A percentile compares a stretch with the other conserved stretches of the same genome.
Conservation (phyloP, 306 rosid species). For the Biancaea sappan region DNA sequence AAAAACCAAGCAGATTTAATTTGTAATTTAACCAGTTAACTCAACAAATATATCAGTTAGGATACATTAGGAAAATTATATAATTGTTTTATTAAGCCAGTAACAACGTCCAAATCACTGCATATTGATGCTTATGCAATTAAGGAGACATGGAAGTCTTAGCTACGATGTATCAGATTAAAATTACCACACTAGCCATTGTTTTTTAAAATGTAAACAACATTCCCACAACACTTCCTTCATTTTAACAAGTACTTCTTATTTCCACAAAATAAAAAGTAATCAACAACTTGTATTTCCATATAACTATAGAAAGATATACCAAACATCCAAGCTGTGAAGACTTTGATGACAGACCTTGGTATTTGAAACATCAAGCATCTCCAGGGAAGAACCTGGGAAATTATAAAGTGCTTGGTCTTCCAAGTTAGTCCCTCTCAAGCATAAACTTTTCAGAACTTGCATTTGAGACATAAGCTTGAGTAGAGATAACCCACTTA, state of each 20-base stretch:
- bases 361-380: slow-evolving; percentile 80
- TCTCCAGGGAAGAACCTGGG: slow-evolving; percentile 72
- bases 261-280: slow-evolving; percentile 30
- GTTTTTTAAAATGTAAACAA: slow-evolving; percentile 22
- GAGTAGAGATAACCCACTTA: slow-evolving; percentile 53
- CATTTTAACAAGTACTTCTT: neutral
- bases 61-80: slow-evolving; percentile 13
- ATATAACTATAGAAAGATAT: slow-evolving; percentile 1
- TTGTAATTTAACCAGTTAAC: slow-evolving; percentile 11
- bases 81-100: slow-evolving; percentile 9
- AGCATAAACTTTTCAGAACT: slow-evolving; percentile 69
- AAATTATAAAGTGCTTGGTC: slow-evolving; percentile 65
- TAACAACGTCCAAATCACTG: neutral
- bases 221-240: slow-evolving; percentile 21
- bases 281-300: slow-evolving; percentile 18
- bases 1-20: slow-evolving; percentile 31
- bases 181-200: neutral
- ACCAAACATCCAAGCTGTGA: slow-evolving; percentile 28
- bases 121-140: neutral
- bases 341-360: slow-evolving; percentile 53
- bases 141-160: slow-evolving; percentile 14
- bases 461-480: slow-evolving; percentile 64
- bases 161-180: neutral
- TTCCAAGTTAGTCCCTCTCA: slow-evolving; percentile 61
- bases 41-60: slow-evolving; percentile 20